Conservation (phyloP, 2,329 filamentous ascomycete genomes). For the Trichothecium sympodiale region DNA sequence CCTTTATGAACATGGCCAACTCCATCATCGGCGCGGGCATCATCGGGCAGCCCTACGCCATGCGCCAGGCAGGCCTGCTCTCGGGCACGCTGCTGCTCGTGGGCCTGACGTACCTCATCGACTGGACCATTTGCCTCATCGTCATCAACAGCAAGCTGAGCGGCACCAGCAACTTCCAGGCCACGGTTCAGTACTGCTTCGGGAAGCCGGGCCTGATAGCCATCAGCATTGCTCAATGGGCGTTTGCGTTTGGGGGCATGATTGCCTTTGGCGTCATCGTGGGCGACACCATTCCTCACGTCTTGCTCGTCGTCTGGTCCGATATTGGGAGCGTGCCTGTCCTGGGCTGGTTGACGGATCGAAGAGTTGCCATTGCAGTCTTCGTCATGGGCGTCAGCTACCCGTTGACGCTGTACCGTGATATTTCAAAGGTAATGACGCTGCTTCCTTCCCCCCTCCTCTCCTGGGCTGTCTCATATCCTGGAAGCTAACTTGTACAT, state of each 20-base stretch:
- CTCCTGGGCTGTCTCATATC: neutral
- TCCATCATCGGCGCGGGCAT: slow-evolving; percentile 79
- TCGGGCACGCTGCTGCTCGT: slow-evolving; percentile 72
- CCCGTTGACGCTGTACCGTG: slow-evolving; percentile 84
- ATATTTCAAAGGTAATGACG: slow-evolving; percentile 80
- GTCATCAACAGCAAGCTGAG: slow-evolving; percentile 96
- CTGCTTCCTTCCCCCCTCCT: neutral
- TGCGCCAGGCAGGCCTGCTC: slow-evolving; percentile 78
- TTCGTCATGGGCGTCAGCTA: slow-evolving; percentile 81
- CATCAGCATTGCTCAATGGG: slow-evolving; percentile 86
- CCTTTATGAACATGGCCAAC: slow-evolving; percentile 99
- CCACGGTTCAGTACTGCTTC: slow-evolving; percentile 92
- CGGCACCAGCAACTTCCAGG: slow-evolving; percentile 87
- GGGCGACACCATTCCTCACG: slow-evolving; percentile 89
- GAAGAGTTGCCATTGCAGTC: slow-evolving; percentile 76
- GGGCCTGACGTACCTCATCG: slow-evolving; percentile 69
- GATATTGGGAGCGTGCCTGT: slow-evolving; percentile 61
- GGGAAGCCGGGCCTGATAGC: slow-evolving; percentile 79
- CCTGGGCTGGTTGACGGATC: slow-evolving; percentile 70
- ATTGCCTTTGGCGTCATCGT: slow-evolving; percentile 96
- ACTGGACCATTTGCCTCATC: slow-evolving; percentile 97
- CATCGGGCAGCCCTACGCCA: slow-evolving; percentile 87
- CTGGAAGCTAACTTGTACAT: slow-evolving; percentile 4
- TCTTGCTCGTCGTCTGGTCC: slow-evolving; percentile 74
- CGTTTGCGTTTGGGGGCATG: slow-evolving; percentile 98